phyloP scores from a whole-genome alignment of 2,329 filamentous ascomycete genomes.

The Pseudocercospora cruenta region DNA sequence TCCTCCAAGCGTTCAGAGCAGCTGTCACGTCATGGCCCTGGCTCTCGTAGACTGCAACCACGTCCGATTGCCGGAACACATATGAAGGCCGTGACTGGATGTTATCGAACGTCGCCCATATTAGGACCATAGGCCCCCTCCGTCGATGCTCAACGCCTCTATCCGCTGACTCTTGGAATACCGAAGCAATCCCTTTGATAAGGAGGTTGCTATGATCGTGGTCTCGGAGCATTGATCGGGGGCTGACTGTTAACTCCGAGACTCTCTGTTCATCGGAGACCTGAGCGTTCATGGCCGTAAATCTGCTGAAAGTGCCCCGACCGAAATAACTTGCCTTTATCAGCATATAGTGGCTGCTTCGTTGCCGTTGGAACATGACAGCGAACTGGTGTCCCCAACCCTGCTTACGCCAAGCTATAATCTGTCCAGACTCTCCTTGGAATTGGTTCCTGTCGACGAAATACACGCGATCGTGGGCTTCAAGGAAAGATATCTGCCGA shows the following conservation, averaged over 20 bases:
- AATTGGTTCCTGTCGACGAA: not conserved
- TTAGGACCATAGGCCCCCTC: not conserved
- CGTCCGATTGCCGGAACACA: not conserved
- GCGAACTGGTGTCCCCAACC: not conserved
- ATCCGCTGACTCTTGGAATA: not conserved
- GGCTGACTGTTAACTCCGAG: not conserved
- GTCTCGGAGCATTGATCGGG: not conserved
- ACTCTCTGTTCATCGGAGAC: too few species aligned
- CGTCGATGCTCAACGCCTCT: not conserved
- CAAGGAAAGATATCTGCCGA: not conserved
- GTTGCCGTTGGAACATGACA: not conserved
- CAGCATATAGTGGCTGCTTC: not conserved
- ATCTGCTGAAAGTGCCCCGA: not conserved
- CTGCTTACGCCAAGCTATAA: not conserved
- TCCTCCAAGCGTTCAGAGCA: not conserved
- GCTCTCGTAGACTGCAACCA: not conserved
- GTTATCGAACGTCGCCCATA: not conserved
- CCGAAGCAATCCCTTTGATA: not conserved
- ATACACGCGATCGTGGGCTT: not conserved
- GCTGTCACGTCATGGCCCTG: not conserved
- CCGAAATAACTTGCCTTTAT: not conserved
- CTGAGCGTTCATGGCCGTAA: too few species aligned
- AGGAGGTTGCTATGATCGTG: not conserved
- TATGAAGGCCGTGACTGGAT: not conserved
- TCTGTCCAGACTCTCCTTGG: not conserved